Percentiles rank a stretch among this genome's conserved stretches.
Conservation (phyloP, 2,329 filamentous ascomycete species). For the Hysterium pulicare region DNA sequence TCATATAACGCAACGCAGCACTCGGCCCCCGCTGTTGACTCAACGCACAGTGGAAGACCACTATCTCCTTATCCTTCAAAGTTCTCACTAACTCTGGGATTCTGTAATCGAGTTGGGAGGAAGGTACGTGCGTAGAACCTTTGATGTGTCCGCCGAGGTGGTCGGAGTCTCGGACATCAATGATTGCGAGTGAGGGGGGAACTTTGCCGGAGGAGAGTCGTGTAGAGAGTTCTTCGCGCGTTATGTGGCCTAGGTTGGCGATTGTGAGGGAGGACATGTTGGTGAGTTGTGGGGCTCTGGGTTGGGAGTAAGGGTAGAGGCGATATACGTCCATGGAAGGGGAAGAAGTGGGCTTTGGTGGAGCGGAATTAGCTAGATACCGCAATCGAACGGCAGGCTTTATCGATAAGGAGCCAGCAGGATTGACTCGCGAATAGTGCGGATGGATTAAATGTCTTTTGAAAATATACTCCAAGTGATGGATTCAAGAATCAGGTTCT, state of each 20-base stretch:
- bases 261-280: conserved; percentile 57
- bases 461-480: too few relatives aligned
- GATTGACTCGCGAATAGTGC: too few relatives aligned
- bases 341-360: neutral
- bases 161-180: conserved; percentile 90
- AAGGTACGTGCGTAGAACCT: conserved; percentile 72
- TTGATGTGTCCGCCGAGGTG: conserved; percentile 88
- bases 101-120: conserved; percentile 66
- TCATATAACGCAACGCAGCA: conserved; percentile 75
- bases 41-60: conserved; percentile 92
- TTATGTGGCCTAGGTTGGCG: conserved; percentile 63
- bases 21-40: conserved; percentile 86
- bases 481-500: too few relatives aligned
- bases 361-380: too few relatives aligned
- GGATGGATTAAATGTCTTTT: too few relatives aligned
- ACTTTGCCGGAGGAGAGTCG: conserved; percentile 32
- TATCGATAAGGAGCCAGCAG: too few relatives aligned
- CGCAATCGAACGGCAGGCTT: too few relatives aligned
- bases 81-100: conserved; percentile 80
- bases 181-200: conserved; percentile 58
- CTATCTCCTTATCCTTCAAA: conserved; percentile 71
- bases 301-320: conserved; percentile 13
- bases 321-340: conserved; percentile 17
- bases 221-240: conserved; percentile 61
- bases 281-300: conserved; percentile 3